Percentiles rank a stretch among this genome's conserved stretches.
phyloP scores from a whole-genome alignment of 2,329 filamentous ascomycete genomes.

The Tolypocladium ophioglossoides region DNA sequence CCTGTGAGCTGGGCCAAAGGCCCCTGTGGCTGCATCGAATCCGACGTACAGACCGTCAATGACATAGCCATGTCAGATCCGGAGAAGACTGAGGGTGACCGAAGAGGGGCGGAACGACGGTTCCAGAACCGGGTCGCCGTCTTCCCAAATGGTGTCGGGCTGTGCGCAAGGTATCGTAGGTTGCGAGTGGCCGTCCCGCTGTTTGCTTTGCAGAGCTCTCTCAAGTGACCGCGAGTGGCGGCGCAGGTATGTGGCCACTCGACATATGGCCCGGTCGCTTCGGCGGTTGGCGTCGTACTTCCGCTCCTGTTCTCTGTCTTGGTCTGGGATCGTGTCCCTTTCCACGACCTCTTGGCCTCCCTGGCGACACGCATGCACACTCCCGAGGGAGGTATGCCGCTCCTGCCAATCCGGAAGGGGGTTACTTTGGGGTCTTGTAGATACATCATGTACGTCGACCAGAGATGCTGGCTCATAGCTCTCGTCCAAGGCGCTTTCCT shows the following conservation, averaged over 20 bases:
- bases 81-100: slow-evolving; percentile 40
- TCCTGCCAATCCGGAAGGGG: slow-evolving; percentile 52
- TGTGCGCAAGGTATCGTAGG: slow-evolving; percentile 37
- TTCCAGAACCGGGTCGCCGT: slow-evolving; percentile 38
- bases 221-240: slow-evolving; percentile 50
- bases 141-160: slow-evolving; percentile 45
- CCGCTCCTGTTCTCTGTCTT: slow-evolving; percentile 32
- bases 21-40: slow-evolving; percentile 53
- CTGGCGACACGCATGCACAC: slow-evolving; percentile 56
- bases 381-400: slow-evolving; percentile 52
- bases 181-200: slow-evolving; percentile 33
- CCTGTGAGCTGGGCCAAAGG: slow-evolving; percentile 50
- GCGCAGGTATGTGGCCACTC: slow-evolving; percentile 55
- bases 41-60: slow-evolving; percentile 50
- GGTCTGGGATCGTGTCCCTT: slow-evolving; percentile 38
- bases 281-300: slow-evolving; percentile 44
- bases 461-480: slow-evolving; percentile 54
- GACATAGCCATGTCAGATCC: slow-evolving; percentile 54
- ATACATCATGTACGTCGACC: slow-evolving; percentile 55
- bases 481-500: slow-evolving; percentile 52
- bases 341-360: slow-evolving; percentile 57
- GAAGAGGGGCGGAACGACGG: slow-evolving; percentile 35
- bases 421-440: slow-evolving; percentile 58
- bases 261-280: slow-evolving; percentile 36
- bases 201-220: slow-evolving; percentile 51